Percentiles rank a stretch among this genome's conserved stretches.
Evolutionary conservation across 1,284 basidiomycete species (phyloP).

Genomic region (Austroboletus niveus): DNA sequence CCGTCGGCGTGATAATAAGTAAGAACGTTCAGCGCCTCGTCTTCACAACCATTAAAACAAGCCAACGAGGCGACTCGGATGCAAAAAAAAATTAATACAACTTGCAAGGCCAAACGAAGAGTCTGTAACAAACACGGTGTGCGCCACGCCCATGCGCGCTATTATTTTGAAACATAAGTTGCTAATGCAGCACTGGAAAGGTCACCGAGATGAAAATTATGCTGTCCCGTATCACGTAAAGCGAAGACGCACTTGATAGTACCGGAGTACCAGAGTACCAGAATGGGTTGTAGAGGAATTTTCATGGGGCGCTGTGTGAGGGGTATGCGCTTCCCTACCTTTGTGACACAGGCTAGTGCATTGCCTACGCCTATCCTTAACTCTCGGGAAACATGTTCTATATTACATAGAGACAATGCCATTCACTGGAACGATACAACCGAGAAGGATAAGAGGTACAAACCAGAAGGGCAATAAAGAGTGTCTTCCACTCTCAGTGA

Average conservation of each 20-base stretch:
- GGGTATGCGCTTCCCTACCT: conserved; percentile 67
- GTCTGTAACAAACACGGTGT: conserved; percentile 68
- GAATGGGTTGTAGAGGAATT: conserved; percentile 72
- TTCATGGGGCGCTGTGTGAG: conserved; percentile 58
- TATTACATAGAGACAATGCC: no score
- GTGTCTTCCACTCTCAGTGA: no score
- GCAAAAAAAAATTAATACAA: conserved; percentile 54
- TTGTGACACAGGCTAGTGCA: no score
- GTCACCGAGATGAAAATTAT: neutral
- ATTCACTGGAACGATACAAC: no score
- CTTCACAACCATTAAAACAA: conserved; percentile 61
- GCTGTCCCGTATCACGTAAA: neutral
- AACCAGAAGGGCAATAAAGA: no score
- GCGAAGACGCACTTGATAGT: conserved; percentile 55
- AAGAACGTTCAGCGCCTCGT: conserved; percentile 56
- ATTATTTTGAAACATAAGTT: conserved; percentile 65
- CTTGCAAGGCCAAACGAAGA: conserved; percentile 59
- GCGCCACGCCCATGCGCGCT: conserved; percentile 70
- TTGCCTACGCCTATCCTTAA: no score
- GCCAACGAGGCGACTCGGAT: conserved; percentile 73
- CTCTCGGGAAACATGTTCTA: no score
- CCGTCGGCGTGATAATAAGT: conserved; percentile 77
- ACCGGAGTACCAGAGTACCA: conserved; percentile 61
- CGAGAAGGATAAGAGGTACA: no score
- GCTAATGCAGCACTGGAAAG: conserved; percentile 64